A percentile compares a stretch with the other conserved stretches of the same genome.
Evolutionary conservation across 306 rosid genomes (phyloP).

Genomic region (Delonix regia): DNA sequence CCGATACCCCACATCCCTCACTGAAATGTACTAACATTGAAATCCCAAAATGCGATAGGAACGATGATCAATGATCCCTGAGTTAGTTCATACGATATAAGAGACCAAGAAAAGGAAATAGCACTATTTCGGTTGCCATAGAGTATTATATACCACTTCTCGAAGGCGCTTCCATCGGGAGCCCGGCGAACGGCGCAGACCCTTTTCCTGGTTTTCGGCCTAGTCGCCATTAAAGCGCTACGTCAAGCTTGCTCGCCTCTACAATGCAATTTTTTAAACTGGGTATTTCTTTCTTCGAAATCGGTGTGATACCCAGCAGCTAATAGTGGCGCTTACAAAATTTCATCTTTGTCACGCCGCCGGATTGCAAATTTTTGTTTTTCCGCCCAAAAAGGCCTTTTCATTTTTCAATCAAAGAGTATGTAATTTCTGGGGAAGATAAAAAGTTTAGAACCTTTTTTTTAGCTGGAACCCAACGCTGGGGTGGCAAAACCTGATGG

Average conservation of each 20-base stretch:
- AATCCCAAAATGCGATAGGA: not conserved
- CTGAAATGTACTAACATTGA: constrained; percentile 36
- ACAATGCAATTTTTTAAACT: constrained; percentile 1
- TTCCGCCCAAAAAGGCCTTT: not conserved
- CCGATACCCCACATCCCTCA: constrained; percentile 45
- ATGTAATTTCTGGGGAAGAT: not conserved
- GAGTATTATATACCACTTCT: constrained; percentile 45
- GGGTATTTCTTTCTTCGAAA: not conserved
- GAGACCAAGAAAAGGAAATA: not conserved
- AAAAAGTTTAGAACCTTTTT: not conserved
- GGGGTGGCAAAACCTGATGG: not conserved
- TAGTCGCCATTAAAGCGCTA: constrained; percentile 39
- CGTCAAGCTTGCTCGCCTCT: constrained; percentile 27
- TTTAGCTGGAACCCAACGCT: not conserved
- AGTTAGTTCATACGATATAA: not conserved
- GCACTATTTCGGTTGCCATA: not conserved
- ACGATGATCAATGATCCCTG: not conserved
- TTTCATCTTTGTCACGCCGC: not conserved
- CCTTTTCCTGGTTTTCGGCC: constrained; percentile 53
- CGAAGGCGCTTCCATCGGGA: constrained; percentile 65
- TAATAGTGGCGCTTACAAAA: constrained; percentile 2
- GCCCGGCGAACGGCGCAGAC: constrained; percentile 51
- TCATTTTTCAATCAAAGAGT: not conserved
- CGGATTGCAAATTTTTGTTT: not conserved
- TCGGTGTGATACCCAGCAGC: not conserved